phyloP scores from a whole-genome alignment of 352 stramenopile genomes.

The Phytophthora vignae region DNA sequence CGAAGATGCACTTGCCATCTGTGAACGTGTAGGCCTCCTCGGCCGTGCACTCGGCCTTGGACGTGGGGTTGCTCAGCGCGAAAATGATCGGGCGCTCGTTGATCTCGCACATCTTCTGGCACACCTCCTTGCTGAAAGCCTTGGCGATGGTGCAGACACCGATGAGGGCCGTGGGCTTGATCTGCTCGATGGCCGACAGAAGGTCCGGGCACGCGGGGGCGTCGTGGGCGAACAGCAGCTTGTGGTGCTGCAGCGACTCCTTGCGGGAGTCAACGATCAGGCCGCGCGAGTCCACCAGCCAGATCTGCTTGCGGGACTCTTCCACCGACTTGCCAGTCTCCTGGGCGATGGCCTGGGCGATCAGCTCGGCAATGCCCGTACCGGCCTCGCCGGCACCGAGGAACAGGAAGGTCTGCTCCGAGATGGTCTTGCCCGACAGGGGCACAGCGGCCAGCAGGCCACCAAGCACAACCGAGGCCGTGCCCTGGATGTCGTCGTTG shows the following conservation, averaged over 20 bases:
- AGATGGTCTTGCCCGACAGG: constrained; percentile 81
- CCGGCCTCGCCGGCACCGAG: constrained; percentile 94
- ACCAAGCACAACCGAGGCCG: constrained; percentile 81
- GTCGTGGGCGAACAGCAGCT: constrained; percentile 90
- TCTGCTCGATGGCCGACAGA: constrained; percentile 77
- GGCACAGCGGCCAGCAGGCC: constrained; percentile 78
- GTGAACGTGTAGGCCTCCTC: constrained; percentile 98
- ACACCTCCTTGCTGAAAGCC: constrained; percentile 91
- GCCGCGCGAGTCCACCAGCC: constrained; percentile 93
- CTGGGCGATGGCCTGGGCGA: constrained; percentile 92
- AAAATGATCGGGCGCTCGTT: constrained; percentile 97
- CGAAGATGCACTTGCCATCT: constrained; percentile 96
- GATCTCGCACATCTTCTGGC: constrained; percentile 88
- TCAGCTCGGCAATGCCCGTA: constrained; percentile 95
- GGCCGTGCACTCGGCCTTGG: constrained; percentile 96
- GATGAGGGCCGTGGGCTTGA: constrained; percentile 96
- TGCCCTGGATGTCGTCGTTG: constrained; percentile 98
- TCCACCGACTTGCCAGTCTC: constrained; percentile 88
- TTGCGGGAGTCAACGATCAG: constrained; percentile 81
- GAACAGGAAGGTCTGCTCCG: constrained; percentile 96
- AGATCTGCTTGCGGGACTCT: constrained; percentile 93
- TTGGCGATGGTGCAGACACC: constrained; percentile 93
- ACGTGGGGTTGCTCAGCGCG: constrained; percentile 96
- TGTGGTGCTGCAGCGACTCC: constrained; percentile 89
- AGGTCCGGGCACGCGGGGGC: constrained; percentile 69